These are phyloP conservation scores for Mycena metata DNA, from an alignment of 768 basidiomycete genomes.

Conservation along the genomic window DNA sequence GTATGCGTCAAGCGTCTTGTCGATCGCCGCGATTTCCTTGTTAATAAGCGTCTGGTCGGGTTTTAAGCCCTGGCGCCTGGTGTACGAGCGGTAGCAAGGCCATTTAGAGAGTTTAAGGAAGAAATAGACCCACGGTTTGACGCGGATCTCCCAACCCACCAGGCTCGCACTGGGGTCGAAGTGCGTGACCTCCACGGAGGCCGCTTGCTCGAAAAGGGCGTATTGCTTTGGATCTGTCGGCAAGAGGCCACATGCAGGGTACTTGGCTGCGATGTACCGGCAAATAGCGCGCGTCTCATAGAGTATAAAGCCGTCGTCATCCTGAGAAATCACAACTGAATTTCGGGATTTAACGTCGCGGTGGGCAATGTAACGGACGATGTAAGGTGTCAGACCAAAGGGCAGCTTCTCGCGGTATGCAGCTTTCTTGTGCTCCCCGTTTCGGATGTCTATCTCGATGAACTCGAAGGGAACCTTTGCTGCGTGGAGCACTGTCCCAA, in stretches of 20 bases:
- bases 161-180: conserved; percentile 1
- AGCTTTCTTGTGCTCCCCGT: conserved; percentile 53
- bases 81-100: too few relatives aligned
- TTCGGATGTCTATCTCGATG: conserved; percentile 39
- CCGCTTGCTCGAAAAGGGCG: conserved; percentile 47
- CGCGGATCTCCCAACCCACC: not conserved
- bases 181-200: conserved; percentile 15
- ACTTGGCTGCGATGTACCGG: conserved; percentile 62
- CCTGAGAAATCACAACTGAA: conserved; percentile 31
- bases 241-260: conserved; percentile 55
- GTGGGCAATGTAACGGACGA: not conserved
- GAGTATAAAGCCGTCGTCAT: conserved; percentile 62
- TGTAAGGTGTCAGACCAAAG: conserved; percentile 54
- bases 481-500: conserved; percentile 23
- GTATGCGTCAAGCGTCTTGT: conserved; percentile 54
- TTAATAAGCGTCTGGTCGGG: conserved; percentile 41
- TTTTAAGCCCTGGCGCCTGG: conserved; percentile 37
- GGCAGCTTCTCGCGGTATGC: conserved; percentile 52
- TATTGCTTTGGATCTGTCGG: conserved; percentile 43
- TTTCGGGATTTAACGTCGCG: too few relatives aligned
- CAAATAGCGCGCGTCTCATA: conserved; percentile 42
- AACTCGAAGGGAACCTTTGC: conserved; percentile 31
- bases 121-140: conserved; percentile 4
- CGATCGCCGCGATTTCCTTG: conserved; percentile 41
- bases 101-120: not conserved